Percentiles rank a stretch among this genome's conserved stretches.
Evolutionary conservation across 306 rosid genomes (phyloP).

Genomic region (Begonia peltatifolia): DNA sequence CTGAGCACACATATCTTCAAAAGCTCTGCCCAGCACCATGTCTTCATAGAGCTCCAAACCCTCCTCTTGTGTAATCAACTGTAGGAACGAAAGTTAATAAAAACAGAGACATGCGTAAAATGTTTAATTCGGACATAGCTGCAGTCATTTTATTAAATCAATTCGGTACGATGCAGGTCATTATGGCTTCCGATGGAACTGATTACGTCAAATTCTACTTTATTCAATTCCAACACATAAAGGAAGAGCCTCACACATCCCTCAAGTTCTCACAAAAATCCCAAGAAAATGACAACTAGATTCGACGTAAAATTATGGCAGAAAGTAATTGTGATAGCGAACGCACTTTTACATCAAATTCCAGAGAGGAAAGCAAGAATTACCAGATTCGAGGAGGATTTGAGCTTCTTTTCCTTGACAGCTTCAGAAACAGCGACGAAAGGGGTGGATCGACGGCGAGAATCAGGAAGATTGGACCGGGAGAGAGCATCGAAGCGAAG

Average conservation of each 20-base stretch:
- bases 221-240: too few relatives aligned
- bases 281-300: not conserved
- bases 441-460: constrained; percentile 27
- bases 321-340: not conserved
- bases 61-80: constrained; percentile 86
- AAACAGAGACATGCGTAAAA: not conserved
- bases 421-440: constrained; percentile 49
- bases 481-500: constrained; percentile 32
- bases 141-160: too few relatives aligned
- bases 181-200: too few relatives aligned
- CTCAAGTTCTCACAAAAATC: not conserved
- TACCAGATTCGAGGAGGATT: constrained; percentile 53
- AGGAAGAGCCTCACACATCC: not conserved
- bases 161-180: too few relatives aligned
- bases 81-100: constrained; percentile 3
- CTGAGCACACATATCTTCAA: constrained; percentile 98
- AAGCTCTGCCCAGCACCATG: constrained; percentile 80
- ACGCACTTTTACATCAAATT: not conserved
- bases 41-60: constrained; percentile 85
- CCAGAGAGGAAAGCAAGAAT: not conserved
- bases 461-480: constrained; percentile 7
- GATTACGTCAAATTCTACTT: too few relatives aligned
- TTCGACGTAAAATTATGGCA: too few relatives aligned
- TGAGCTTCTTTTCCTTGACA: constrained; percentile 36
- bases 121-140: not conserved